A percentile compares a stretch with the other conserved stretches of the same genome.
Evolutionary conservation across 768 basidiomycete genomes (phyloP).

Genomic region (Hebeloma cylindrosporum): DNA sequence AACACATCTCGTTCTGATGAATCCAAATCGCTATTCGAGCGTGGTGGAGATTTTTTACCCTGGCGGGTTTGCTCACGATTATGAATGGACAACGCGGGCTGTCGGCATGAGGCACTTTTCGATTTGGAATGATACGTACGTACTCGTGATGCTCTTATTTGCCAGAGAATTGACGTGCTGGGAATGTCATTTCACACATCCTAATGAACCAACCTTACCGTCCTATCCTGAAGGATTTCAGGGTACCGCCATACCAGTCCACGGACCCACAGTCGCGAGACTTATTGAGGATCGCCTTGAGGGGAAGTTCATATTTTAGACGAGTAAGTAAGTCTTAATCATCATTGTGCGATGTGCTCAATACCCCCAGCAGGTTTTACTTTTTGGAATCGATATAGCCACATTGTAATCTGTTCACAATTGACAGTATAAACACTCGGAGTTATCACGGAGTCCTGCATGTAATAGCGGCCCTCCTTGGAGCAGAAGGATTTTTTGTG

Average conservation of each 20-base stretch:
- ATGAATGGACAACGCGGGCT: slow-evolving; percentile 71
- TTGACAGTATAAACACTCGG: no score
- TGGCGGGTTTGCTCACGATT: slow-evolving; percentile 73
- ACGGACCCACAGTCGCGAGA: slow-evolving; percentile 57
- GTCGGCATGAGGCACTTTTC: slow-evolving; percentile 68
- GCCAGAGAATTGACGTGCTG: not conserved
- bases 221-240: slow-evolving; percentile 79
- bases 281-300: slow-evolving; percentile 56
- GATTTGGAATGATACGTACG: slow-evolving; percentile 75
- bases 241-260: slow-evolving; percentile 63
- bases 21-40: slow-evolving; percentile 61
- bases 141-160: slow-evolving; percentile 12
- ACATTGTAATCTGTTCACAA: no score
- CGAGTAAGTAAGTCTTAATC: not conserved
- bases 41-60: slow-evolving; percentile 84
- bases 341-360: not conserved
- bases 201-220: slow-evolving; percentile 38
- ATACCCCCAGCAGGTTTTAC: not conserved
- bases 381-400: not conserved
- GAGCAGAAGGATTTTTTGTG: no score
- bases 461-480: no score
- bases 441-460: no score
- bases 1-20: slow-evolving; percentile 76
- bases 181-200: slow-evolving; percentile 35
- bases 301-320: slow-evolving; percentile 15